Percentiles rank a stretch among this genome's conserved stretches.
phyloP scores from a whole-genome alignment of 805 yeast genomes.

The Barnettozyma salicaria region DNA sequence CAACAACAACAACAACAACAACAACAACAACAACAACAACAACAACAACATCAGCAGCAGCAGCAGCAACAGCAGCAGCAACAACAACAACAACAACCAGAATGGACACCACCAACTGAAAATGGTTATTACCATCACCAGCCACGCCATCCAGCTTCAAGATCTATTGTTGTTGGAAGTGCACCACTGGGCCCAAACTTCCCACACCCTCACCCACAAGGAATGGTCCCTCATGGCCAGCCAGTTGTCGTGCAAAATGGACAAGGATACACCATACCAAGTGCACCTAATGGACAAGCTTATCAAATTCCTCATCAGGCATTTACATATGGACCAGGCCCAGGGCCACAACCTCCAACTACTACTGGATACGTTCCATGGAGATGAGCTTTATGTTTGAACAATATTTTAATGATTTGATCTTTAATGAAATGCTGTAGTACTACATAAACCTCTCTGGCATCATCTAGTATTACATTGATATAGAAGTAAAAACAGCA shows the following conservation, averaged over 20 bases:
- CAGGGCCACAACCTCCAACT: slow-evolving; percentile 8
- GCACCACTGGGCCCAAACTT: no score
- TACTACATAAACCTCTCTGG: no score
- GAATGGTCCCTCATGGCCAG: slow-evolving; percentile 1
- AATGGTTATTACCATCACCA: no score
- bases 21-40: neutral
- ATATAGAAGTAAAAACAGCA: no score
- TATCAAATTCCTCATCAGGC: slow-evolving; percentile 30
- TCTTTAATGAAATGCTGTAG: neutral
- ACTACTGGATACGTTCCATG: slow-evolving; percentile 32
- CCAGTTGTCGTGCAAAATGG: slow-evolving; percentile 3
- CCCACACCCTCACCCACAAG: slow-evolving; percentile 7
- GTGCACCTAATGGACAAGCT: slow-evolving; percentile 10
- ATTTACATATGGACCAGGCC: slow-evolving; percentile 31
- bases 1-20: slow-evolving; percentile 1
- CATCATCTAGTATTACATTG: no score
- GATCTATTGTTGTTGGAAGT: no score
- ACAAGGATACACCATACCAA: slow-evolving; percentile 5
- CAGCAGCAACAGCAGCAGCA: no score
- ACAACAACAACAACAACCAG: no score
- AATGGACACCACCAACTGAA: no score
- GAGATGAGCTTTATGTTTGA: slow-evolving; percentile 10
- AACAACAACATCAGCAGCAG: no score
- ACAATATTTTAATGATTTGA: neutral
- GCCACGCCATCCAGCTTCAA: no score